Conservation (phyloP, 345 rosid species). For the Microthlaspi erraticum region DNA sequence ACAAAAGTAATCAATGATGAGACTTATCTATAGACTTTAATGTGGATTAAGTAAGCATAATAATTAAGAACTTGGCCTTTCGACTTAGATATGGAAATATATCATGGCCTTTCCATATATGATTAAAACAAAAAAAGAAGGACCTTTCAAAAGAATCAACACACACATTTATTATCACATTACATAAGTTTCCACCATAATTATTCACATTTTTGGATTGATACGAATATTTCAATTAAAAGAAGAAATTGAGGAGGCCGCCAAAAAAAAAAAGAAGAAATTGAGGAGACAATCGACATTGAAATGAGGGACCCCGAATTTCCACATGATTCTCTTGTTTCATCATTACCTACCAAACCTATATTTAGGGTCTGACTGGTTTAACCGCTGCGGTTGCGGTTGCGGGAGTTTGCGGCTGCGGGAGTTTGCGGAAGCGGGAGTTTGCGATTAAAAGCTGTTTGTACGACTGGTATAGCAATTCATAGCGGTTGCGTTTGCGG, state of each 20-base stretch:
- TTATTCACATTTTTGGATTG: constrained; percentile 35
- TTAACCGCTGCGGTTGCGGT: too few relatives aligned
- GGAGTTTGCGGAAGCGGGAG: too few relatives aligned
- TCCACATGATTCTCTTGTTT: constrained; percentile 42
- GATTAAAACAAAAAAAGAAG: constrained; percentile 31
- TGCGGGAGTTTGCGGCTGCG: too few relatives aligned
- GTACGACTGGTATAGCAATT: too few relatives aligned
- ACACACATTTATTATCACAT: constrained; percentile 28
- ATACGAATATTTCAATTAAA: constrained; percentile 34
- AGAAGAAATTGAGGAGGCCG: too few relatives aligned
- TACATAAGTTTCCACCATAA: constrained; percentile 31
- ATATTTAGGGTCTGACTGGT: too few relatives aligned
- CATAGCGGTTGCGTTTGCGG: too few relatives aligned
- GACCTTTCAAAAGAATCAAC: constrained; percentile 34
- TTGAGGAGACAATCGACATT: constrained; percentile 41
- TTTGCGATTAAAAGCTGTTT: too few relatives aligned
- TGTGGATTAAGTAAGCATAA: constrained; percentile 28
- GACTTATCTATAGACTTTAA: too few relatives aligned
- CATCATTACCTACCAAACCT: constrained; percentile 44
- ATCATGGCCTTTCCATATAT: constrained; percentile 42
- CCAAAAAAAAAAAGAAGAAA: neutral
- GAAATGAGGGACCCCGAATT: constrained; percentile 44
- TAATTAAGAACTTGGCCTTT: constrained; percentile 41
- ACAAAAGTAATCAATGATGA: too few relatives aligned
- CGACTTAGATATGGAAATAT: constrained; percentile 26